These are phyloP conservation scores for Multifurca ochricompacta DNA, from an alignment of 768 basidiomycete genomes.

Conservation along the genomic window DNA sequence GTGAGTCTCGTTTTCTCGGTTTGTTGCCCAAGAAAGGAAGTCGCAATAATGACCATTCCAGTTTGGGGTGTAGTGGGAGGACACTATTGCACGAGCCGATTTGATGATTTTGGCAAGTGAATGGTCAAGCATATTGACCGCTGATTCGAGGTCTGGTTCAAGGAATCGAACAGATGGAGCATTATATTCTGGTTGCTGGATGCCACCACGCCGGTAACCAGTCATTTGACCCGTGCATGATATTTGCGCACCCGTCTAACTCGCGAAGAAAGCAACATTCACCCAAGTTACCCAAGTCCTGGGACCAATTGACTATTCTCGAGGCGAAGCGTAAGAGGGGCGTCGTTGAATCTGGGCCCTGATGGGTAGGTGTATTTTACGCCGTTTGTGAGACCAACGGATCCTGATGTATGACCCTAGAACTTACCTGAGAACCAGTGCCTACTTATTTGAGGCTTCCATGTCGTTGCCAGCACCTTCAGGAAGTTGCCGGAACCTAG, in stretches of 20 bases:
- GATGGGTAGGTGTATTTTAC: background rate
- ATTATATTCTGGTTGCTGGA: background rate
- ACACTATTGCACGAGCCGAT: background rate
- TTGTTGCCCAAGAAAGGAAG: background rate
- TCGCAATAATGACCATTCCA: constrained; percentile 2
- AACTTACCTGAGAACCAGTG: background rate
- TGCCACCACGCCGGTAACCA: background rate
- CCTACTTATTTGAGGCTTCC: background rate
- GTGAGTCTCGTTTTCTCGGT: background rate
- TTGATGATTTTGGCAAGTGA: background rate
- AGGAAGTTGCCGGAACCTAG: background rate
- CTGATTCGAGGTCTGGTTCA: background rate
- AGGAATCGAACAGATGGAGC: background rate
- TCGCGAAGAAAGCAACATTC: too few species aligned
- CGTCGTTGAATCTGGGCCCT: background rate
- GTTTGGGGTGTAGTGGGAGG: background rate
- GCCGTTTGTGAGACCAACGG: too few species aligned
- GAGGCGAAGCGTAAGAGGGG: background rate
- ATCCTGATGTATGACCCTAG: background rate
- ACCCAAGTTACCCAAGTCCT: too few species aligned
- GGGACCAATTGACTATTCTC: background rate
- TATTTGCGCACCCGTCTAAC: too few species aligned
- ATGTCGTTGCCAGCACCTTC: background rate
- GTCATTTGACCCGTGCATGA: too few species aligned
- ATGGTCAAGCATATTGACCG: background rate